phyloP scores from a whole-genome alignment of 2,329 filamentous ascomycete genomes.

The Drechmeria coniospora region DNA sequence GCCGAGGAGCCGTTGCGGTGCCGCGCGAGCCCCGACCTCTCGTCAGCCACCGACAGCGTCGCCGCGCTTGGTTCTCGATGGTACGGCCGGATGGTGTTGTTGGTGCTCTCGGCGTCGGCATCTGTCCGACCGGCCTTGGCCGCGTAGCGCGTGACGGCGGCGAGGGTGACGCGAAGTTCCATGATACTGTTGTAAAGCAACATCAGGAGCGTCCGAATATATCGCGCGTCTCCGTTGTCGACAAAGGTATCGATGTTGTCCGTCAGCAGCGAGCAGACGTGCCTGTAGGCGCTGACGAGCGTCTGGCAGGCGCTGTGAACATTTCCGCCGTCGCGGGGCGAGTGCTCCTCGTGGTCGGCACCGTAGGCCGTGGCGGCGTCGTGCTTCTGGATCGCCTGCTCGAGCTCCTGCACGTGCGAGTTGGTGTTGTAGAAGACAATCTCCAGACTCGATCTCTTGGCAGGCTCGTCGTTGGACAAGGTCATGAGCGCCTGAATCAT shows the following conservation, averaged over 20 bases:
- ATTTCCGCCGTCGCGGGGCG: constrained; percentile 43
- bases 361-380: constrained; percentile 31
- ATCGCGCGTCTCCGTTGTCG: constrained; percentile 49
- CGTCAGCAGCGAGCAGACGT: constrained; percentile 45
- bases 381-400: constrained; percentile 48
- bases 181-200: constrained; percentile 53
- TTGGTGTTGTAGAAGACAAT: constrained; percentile 54
- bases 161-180: constrained; percentile 44
- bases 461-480: constrained; percentile 42
- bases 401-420: constrained; percentile 49
- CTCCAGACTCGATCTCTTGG: constrained; percentile 48
- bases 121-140: constrained; percentile 6
- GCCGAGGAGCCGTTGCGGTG: constrained; percentile 20
- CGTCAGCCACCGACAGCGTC: constrained; percentile 35
- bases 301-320: constrained; percentile 49
- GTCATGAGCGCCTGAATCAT: constrained; percentile 51
- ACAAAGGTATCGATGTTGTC: constrained; percentile 49
- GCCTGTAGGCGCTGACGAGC: constrained; percentile 47
- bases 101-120: constrained; percentile 11
- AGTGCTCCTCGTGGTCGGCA: constrained; percentile 31
- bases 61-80: constrained; percentile 37
- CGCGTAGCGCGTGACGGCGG: constrained; percentile 15
- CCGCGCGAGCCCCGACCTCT: constrained; percentile 23
- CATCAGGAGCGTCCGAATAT: constrained; percentile 48
- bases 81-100: constrained; percentile 34